Conservation (phyloP, 176 grass and related monocot species). For the Triticum dicoccoides region DNA sequence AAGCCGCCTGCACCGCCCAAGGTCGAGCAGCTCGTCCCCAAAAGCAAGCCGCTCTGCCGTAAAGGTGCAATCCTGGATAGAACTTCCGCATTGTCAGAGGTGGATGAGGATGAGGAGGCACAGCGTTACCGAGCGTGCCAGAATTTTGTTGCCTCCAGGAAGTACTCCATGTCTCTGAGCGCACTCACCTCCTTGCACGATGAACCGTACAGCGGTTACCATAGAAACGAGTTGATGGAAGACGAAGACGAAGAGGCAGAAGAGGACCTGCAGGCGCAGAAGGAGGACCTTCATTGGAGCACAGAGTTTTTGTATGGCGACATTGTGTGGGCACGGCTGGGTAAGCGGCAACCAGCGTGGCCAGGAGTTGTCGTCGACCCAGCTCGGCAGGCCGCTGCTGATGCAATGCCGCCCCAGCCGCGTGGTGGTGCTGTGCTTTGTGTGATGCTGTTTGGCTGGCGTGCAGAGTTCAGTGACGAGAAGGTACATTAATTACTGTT, state of each 20-base stretch:
- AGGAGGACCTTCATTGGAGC: slow-evolving; percentile 20
- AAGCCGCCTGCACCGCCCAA: slow-evolving; percentile 30
- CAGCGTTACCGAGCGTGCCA: slow-evolving; percentile 42
- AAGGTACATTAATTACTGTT: slow-evolving; percentile 43
- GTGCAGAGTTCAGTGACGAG: slow-evolving; percentile 54
- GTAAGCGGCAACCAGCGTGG: slow-evolving; percentile 76
- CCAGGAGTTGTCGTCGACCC: slow-evolving; percentile 77
- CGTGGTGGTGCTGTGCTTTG: slow-evolving; percentile 49
- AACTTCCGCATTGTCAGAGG: slow-evolving; percentile 35
- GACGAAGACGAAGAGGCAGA: slow-evolving; percentile 21
- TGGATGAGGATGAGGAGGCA: slow-evolving; percentile 46
- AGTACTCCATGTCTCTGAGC: slow-evolving; percentile 50
- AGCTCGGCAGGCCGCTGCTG: slow-evolving; percentile 47
- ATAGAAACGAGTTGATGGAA: slow-evolving; percentile 23
- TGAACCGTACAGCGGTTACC: slow-evolving; percentile 5
- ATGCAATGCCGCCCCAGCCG: slow-evolving; percentile 50
- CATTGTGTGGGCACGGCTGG: slow-evolving; percentile 84
- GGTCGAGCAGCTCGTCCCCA: slow-evolving; percentile 12
- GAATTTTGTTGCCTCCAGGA: slow-evolving; percentile 51
- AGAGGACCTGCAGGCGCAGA: slow-evolving; percentile 17
- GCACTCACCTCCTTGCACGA: slow-evolving; percentile 46
- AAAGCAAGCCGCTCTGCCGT: slow-evolving; percentile 11
- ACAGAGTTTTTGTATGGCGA: slow-evolving; percentile 65
- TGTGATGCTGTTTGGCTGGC: slow-evolving; percentile 83
- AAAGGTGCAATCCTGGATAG: slow-evolving; percentile 35